Conservation (phyloP, 371 early-diverging fungal species). For the Mortierella sp. region DNA sequence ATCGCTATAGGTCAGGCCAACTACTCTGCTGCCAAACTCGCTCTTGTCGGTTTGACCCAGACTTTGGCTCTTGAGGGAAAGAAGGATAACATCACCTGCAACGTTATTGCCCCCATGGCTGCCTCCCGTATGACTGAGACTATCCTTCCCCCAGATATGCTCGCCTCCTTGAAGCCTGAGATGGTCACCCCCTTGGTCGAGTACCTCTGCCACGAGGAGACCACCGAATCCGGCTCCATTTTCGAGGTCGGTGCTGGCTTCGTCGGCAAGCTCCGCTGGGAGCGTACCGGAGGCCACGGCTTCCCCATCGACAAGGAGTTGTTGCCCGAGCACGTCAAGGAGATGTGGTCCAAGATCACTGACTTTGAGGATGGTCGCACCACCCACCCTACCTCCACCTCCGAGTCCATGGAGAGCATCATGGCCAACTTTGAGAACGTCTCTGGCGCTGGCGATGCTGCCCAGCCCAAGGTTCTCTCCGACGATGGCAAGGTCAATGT, state of each 20-base stretch:
- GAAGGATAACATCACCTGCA: slow-evolving; percentile 91
- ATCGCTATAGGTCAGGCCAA: slow-evolving; percentile 80
- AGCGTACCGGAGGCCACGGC: slow-evolving; percentile 90
- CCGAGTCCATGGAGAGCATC: slow-evolving; percentile 87
- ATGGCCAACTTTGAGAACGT: slow-evolving; percentile 81
- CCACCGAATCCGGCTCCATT: slow-evolving; percentile 87
- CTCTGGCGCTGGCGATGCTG: slow-evolving; percentile 44
- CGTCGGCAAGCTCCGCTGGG: slow-evolving; percentile 93
- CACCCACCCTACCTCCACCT: slow-evolving; percentile 83
- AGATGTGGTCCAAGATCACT: slow-evolving; percentile 81
- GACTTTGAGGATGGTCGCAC: slow-evolving; percentile 96
- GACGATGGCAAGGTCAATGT: slow-evolving; percentile 69
- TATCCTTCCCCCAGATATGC: slow-evolving; percentile 94
- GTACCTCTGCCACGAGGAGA: slow-evolving; percentile 91
- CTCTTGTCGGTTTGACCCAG: slow-evolving; percentile 89
- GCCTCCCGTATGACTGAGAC: slow-evolving; percentile 99
- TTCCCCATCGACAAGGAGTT: slow-evolving; percentile 93
- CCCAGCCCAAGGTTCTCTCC: slow-evolving; percentile 36
- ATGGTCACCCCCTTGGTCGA: slow-evolving; percentile 97
- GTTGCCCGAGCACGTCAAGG: slow-evolving; percentile 85
- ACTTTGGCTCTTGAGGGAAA: slow-evolving; percentile 96
- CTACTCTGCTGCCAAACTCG: slow-evolving; percentile 95
- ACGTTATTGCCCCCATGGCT: slow-evolving; percentile 98
- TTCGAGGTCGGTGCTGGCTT: slow-evolving; percentile 98
- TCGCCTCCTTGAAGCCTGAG: slow-evolving; percentile 95